Evolutionary conservation across 176 grass and related monocot species (phyloP).

Genomic region (Echinochloa phyllopogon): DNA sequence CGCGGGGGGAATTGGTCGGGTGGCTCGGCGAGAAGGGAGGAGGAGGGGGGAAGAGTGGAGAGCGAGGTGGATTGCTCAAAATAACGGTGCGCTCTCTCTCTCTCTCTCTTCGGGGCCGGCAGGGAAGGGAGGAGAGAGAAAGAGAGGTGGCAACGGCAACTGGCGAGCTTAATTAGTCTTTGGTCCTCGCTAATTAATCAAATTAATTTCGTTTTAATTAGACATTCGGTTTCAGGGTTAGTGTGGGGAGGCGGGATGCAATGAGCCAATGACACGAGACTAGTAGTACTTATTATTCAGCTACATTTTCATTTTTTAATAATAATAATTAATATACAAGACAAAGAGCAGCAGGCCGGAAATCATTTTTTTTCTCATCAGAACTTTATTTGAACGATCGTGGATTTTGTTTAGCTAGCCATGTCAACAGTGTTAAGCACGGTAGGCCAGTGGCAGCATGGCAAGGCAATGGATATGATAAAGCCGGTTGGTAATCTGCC

Average conservation of each 20-base stretch:
- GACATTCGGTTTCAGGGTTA: background rate
- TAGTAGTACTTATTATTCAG: background rate
- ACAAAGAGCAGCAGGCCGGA: background rate
- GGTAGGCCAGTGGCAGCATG: background rate
- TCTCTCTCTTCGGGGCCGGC: background rate
- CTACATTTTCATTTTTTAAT: background rate
- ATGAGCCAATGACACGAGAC: background rate
- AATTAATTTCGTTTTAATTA: background rate
- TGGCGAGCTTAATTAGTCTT: background rate
- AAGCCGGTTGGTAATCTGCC: constrained; percentile 18
- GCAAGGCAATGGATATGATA: background rate
- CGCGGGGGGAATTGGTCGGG: constrained; percentile 43
- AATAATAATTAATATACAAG: background rate
- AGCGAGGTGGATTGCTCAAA: constrained; percentile 30
- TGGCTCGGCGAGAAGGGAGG: constrained; percentile 52
- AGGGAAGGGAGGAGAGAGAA: background rate
- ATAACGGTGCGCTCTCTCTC: constrained; percentile 36
- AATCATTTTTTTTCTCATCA: background rate
- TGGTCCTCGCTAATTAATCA: background rate
- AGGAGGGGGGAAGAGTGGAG: background rate
- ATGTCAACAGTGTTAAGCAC: background rate
- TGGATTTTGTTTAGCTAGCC: background rate
- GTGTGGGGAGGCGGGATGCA: background rate
- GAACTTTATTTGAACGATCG: background rate
- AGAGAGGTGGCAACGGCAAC: background rate